Evolutionary conservation across 106 monocot genomes (phyloP).

Genomic region (Iris macrosiphon): DNA sequence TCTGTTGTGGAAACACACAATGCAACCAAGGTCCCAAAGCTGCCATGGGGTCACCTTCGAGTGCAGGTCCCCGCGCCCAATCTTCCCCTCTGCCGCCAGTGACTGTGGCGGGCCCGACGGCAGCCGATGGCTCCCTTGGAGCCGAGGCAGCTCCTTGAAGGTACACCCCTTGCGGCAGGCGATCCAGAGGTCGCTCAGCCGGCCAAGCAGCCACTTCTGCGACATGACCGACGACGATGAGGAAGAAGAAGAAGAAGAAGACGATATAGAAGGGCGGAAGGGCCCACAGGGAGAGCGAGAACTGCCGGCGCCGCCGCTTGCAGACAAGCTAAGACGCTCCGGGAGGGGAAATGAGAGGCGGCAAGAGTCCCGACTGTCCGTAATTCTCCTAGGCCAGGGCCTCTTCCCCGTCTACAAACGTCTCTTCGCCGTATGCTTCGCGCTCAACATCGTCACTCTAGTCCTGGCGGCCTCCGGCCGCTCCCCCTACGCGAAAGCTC

Average conservation of each 20-base stretch:
- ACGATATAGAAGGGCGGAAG: conserved; percentile 2
- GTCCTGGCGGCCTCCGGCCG: conserved; percentile 28
- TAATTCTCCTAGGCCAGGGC: conserved; percentile 52
- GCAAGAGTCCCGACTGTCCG: conserved; percentile 30
- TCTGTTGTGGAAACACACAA: too few relatives aligned
- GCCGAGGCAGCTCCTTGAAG: conserved; percentile 1
- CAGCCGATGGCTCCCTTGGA: conserved; percentile 35
- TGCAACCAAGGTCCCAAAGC: too few relatives aligned
- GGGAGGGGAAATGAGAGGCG: neutral
- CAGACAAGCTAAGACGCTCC: too few relatives aligned
- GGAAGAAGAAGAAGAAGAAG: neutral
- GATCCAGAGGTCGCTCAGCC: conserved; percentile 7
- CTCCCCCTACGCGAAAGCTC: conserved; percentile 30
- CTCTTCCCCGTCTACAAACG: conserved; percentile 68
- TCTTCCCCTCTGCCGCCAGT: too few relatives aligned
- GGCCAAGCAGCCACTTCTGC: conserved; percentile 42
- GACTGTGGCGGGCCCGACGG: too few relatives aligned
- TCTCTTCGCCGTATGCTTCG: conserved; percentile 31
- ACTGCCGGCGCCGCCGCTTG: neutral
- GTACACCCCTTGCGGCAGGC: conserved; percentile 3
- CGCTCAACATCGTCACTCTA: conserved; percentile 23
- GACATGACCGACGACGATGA: conserved; percentile 17
- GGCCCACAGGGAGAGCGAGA: neutral
- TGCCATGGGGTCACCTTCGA: too few relatives aligned
- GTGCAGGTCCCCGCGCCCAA: too few relatives aligned